Percentiles rank a stretch among this genome's conserved stretches.
Evolutionary conservation across 768 basidiomycete species (phyloP).

Genomic region (Mrakia blollopis): DNA sequence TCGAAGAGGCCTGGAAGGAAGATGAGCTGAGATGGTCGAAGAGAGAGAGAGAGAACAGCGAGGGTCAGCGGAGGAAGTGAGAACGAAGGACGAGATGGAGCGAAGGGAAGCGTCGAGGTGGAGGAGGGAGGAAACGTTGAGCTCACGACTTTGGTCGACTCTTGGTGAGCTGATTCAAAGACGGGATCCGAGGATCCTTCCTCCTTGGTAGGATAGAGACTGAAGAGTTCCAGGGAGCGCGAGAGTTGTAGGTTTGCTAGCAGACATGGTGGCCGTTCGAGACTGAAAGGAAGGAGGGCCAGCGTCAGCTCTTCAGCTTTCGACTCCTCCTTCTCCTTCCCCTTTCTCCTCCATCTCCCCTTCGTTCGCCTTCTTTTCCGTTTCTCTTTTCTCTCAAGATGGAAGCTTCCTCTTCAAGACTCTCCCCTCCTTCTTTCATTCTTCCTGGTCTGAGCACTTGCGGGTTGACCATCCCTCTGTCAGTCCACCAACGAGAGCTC

Average conservation of each 20-base stretch:
- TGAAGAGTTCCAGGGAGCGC: background rate
- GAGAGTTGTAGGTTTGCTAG: background rate
- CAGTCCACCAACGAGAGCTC: no score
- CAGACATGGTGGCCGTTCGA: background rate
- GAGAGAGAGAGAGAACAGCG: slow-evolving; percentile 9
- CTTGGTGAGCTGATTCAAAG: background rate
- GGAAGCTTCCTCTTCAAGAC: background rate
- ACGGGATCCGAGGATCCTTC: background rate
- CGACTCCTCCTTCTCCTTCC: background rate
- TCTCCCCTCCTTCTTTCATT: background rate
- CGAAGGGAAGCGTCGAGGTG: background rate
- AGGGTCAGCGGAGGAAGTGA: background rate
- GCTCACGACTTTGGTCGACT: background rate
- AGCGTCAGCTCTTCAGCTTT: background rate
- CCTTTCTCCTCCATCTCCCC: background rate
- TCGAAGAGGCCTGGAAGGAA: slow-evolving; percentile 30
- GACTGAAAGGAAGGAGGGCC: background rate
- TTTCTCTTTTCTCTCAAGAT: background rate
- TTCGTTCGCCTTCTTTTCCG: background rate
- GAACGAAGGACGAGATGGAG: background rate
- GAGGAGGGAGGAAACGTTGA: background rate
- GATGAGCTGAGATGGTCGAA: slow-evolving; percentile 12
- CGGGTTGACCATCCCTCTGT: slow-evolving; percentile 38
- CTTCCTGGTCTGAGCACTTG: slow-evolving; percentile 28
- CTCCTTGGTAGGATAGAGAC: background rate